These are phyloP conservation scores for Apiospora sp. DNA, from an alignment of 2,329 filamentous ascomycete species.

Conservation along the genomic window DNA sequence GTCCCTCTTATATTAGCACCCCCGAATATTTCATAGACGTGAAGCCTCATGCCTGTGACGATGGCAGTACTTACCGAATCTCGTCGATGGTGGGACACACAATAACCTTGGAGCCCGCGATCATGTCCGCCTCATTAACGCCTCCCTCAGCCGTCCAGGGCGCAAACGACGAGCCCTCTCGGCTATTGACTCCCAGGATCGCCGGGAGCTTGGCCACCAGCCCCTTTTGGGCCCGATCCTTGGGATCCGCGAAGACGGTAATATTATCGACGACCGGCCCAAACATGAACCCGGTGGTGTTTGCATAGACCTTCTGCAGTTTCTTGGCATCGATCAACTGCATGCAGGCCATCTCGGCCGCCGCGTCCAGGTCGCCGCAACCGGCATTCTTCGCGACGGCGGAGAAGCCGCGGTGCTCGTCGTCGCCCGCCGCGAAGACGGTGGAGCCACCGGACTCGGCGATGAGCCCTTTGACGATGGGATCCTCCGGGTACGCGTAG, in stretches of 20 bases:
- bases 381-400: constrained; percentile 49
- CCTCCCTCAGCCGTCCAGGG: constrained; percentile 34
- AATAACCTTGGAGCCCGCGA: constrained; percentile 29
- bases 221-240: constrained; percentile 37
- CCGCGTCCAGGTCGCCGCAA: constrained; percentile 36
- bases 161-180: constrained; percentile 38
- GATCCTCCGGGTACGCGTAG: constrained; percentile 35
- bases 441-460: constrained; percentile 37
- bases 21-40: not conserved
- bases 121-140: constrained; percentile 34
- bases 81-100: constrained; percentile 18
- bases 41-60: constrained; percentile 25
- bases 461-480: constrained; percentile 35
- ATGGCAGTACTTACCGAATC: constrained; percentile 29
- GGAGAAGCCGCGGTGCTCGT: constrained; percentile 46
- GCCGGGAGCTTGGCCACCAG: constrained; percentile 39
- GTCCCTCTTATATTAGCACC: not conserved
- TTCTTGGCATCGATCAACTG: constrained; percentile 42
- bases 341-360: constrained; percentile 48
- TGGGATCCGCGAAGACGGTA: constrained; percentile 46
- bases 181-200: constrained; percentile 37
- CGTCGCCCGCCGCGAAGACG: constrained; percentile 35
- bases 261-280: constrained; percentile 41
- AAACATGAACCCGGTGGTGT: constrained; percentile 39
- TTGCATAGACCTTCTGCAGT: constrained; percentile 44